A percentile compares a stretch with the other conserved stretches of the same genome.
These are phyloP conservation scores for Haematococcus lacustris DNA, from an alignment of 139 green algal species.

Conservation along the genomic window DNA sequence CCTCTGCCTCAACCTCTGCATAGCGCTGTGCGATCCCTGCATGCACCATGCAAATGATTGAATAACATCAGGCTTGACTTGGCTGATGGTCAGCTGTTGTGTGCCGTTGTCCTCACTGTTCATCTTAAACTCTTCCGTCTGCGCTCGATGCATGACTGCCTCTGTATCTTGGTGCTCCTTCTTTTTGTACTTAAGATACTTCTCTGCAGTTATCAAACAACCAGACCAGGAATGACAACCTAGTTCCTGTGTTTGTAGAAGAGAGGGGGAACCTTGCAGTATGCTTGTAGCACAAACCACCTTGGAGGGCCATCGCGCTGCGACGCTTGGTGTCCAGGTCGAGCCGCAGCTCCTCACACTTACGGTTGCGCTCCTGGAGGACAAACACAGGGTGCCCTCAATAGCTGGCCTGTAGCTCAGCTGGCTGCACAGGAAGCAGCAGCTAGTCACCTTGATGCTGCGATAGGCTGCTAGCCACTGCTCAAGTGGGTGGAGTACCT, in stretches of 20 bases:
- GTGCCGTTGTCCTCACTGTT: too few species aligned
- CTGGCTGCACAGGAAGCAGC: not conserved
- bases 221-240: too few species aligned
- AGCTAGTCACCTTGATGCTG: constrained; percentile 22
- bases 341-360: constrained; percentile 22
- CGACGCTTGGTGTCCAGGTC: constrained; percentile 32
- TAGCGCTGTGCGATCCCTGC: constrained; percentile 27
- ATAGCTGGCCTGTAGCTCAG: not conserved
- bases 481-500: constrained; percentile 28
- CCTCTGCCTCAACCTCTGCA: constrained; percentile 21
- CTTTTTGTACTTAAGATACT: too few species aligned
- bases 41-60: too few species aligned
- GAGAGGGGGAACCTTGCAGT: too few species aligned
- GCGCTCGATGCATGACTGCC: too few species aligned
- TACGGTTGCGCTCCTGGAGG: constrained; percentile 19
- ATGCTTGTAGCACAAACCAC: too few species aligned
- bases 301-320: constrained; percentile 5
- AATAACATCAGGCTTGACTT: too few species aligned
- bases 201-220: not conserved
- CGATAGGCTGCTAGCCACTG: constrained; percentile 31
- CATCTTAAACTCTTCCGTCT: too few species aligned
- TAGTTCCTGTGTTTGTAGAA: too few species aligned
- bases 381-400: not conserved
- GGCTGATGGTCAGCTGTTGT: too few species aligned
- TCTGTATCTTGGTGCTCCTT: too few species aligned